A percentile compares a stretch with the other conserved stretches of the same genome.
Evolutionary conservation across 805 yeast species (phyloP).

Genomic region (Novakomyces olei): DNA sequence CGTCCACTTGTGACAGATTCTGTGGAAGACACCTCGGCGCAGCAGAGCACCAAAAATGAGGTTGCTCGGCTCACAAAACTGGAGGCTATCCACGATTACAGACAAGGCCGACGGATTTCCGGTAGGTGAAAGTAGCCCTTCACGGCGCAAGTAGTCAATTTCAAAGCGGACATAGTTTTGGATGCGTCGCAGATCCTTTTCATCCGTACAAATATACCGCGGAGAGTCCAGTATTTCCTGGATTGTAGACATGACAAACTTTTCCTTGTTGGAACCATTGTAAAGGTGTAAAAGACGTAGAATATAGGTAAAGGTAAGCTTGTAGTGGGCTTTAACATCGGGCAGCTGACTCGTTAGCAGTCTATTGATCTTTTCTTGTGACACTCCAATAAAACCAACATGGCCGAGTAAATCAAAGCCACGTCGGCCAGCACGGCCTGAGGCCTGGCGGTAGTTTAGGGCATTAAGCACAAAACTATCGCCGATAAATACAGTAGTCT

Average conservation of each 20-base stretch:
- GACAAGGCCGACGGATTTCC: constrained; percentile 1
- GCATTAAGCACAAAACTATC: constrained; percentile 1
- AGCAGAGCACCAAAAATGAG: background rate
- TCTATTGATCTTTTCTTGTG: constrained; percentile 1
- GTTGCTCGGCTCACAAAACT: constrained; percentile 1
- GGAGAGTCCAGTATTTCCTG: background rate
- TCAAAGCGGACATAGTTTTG: constrained; percentile 1
- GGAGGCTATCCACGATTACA: background rate
- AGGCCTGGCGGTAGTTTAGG: constrained; percentile 2
- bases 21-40: constrained; percentile 2
- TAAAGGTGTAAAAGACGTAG: background rate
- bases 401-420: constrained; percentile 3
- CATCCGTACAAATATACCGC: background rate
- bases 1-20: background rate
- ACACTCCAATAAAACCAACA: constrained; percentile 2
- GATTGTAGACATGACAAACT: background rate
- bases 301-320: constrained; percentile 1
- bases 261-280: background rate
- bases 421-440: constrained; percentile 5
- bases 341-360: constrained; percentile 1
- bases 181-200: background rate
- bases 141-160: constrained; percentile 2
- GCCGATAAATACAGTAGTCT: constrained; percentile 2
- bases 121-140: background rate
- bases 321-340: constrained; percentile 2